Conservation (phyloP, 495 filamentous ascomycete species). For the Trichoderma virens region DNA sequence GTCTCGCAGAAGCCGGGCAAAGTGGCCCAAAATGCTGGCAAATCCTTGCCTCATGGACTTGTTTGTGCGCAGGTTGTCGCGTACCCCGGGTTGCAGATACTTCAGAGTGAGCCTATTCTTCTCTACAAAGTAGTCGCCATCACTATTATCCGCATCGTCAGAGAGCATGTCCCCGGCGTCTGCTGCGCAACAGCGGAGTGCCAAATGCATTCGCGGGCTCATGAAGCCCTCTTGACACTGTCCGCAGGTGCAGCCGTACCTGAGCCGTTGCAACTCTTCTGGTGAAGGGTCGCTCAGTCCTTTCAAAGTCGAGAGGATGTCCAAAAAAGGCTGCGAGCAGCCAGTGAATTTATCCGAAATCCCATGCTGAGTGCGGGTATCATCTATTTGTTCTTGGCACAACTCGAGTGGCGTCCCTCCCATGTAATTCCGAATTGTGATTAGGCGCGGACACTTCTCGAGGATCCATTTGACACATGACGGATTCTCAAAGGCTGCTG, state of each 20-base stretch:
- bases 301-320: neutral
- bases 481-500: neutral
- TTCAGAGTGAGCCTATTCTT: neutral
- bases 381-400: too few relatives aligned
- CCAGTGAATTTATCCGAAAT: neutral
- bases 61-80: neutral
- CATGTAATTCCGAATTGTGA: too few relatives aligned
- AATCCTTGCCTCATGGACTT: neutral
- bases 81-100: neutral
- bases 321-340: neutral
- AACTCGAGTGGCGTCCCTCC: too few relatives aligned
- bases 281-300: neutral
- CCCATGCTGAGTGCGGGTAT: neutral
- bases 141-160: too few relatives aligned
- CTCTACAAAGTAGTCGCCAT: neutral
- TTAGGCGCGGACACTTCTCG: too few relatives aligned
- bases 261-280: neutral
- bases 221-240: neutral
- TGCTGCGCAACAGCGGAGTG: neutral
- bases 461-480: neutral
- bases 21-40: neutral
- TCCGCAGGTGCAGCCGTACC: neutral
- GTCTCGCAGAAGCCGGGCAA: neutral
- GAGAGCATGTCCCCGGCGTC: too few relatives aligned
- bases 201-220: neutral